Evolutionary conservation across 345 rosid species (phyloP), one percentile per base, ranked within the genome.

Genomic region (Rhodamnia rubescens): DNA sequence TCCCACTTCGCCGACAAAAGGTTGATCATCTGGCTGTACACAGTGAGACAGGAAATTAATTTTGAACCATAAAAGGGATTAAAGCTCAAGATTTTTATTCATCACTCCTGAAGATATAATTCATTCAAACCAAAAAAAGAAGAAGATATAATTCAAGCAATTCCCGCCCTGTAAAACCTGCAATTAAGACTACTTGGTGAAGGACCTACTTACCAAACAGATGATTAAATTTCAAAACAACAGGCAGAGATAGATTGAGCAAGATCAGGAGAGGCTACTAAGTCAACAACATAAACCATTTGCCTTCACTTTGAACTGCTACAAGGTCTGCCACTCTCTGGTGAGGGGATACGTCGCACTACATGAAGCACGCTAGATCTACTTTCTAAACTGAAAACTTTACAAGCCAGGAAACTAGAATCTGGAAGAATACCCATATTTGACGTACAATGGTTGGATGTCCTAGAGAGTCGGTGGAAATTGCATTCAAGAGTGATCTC

Each of bases 1-100:
- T 88, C 94, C 98, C 54, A 95, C 92, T 92, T 97, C 99, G 84
- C 98, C 98, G 54, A 89, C 91, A 90, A 97, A 94, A 54, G 96
- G 89, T 90, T 93, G 88, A 85, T 91, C 94, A 88, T 95, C 96
- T 11, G 93, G 93, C 98, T 97, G 92, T 32, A 50, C 83, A 85
- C 69, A 87, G 47, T n/a, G 82, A 40, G 75, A 64, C 75, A 32
- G 75, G 75, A 32, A 29, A 64, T 64, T 64, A 64, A 32, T 64
- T 32, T 9, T 27, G 58, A 8, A 29, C 83, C 57, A 47, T 52
- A 8, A 18, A 24, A 83, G 55, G 83, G 82, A 87, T 54, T 85
- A 84, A 88, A 36, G 40, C 40, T 36, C 2, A 36, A 36, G 40
- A 36, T 36, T 36, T 11, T 4, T 54, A 24, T 52, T 82, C 2